Evolutionary conservation across 139 green algal genomes (phyloP).

Genomic region (Zygnema circumcarinatum): DNA sequence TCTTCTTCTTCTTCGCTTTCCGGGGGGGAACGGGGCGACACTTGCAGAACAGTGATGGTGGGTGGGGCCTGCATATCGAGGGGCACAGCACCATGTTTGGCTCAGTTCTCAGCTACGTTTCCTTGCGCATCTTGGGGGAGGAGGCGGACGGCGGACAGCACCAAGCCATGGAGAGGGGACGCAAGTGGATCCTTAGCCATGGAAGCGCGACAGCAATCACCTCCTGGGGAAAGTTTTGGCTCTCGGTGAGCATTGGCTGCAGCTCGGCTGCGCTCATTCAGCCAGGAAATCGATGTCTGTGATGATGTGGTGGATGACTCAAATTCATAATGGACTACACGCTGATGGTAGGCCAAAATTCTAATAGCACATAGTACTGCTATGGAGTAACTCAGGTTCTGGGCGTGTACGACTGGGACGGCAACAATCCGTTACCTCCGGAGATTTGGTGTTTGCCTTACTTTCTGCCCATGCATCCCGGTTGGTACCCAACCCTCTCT

Average conservation of each 20-base stretch:
- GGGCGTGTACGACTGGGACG: conserved; percentile 85
- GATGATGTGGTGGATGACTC: too few relatives aligned
- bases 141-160: conserved; percentile 34
- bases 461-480: conserved; percentile 55
- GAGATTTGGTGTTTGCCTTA: conserved; percentile 99
- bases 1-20: conserved; percentile 11
- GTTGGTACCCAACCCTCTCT: conserved; percentile 16
- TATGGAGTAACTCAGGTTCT: too few relatives aligned
- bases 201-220: conserved; percentile 85
- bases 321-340: too few relatives aligned
- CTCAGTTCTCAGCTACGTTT: conserved; percentile 81
- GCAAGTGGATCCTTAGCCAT: conserved; percentile 85
- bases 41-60: conserved; percentile 87
- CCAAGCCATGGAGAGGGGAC: conserved; percentile 37
- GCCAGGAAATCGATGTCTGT: too few relatives aligned
- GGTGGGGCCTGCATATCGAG: conserved; percentile 98
- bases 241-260: conserved; percentile 66
- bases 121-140: conserved; percentile 59
- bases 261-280: neutral
- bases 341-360: too few relatives aligned
- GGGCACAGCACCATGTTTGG: conserved; percentile 98
- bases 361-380: too few relatives aligned
- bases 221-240: conserved; percentile 99
- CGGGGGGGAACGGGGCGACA: too few relatives aligned
- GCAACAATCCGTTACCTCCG: conserved; percentile 73